Conservation (phyloP, 768 basidiomycete genomes). For the Panellus pusillus region DNA sequence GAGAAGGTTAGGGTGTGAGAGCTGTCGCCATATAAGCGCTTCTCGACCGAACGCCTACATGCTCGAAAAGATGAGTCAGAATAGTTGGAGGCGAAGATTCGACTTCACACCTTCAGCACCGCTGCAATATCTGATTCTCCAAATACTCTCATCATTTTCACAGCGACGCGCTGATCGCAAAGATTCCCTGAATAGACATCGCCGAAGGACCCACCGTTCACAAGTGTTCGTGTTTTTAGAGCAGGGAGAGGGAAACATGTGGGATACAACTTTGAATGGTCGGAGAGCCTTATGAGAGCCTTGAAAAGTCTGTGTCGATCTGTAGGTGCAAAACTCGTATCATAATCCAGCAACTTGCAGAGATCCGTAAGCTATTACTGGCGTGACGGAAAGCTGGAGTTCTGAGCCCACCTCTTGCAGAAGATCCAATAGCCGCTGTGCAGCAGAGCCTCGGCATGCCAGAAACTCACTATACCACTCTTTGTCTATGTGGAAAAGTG, state of each 20-base stretch:
- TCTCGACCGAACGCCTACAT: conserved; percentile 15
- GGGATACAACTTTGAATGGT: conserved; percentile 5
- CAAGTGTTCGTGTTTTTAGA: background rate
- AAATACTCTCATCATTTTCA: conserved; percentile 18
- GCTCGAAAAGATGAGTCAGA: background rate
- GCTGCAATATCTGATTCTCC: conserved; percentile 5
- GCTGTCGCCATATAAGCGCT: conserved; percentile 22
- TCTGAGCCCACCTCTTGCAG: conserved; percentile 10
- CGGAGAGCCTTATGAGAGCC: conserved; percentile 13
- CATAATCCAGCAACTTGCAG: conserved; percentile 11
- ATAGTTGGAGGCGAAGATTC: background rate
- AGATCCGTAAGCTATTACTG: background rate
- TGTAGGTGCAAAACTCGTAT: background rate
- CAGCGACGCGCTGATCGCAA: conserved; percentile 6
- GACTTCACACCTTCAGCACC: conserved; percentile 5
- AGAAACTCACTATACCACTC: conserved; percentile 4
- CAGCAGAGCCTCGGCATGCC: background rate
- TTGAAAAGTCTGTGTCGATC: background rate
- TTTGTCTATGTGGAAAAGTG: background rate
- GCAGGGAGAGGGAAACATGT: conserved; percentile 11
- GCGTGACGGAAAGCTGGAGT: background rate
- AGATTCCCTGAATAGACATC: conserved; percentile 14
- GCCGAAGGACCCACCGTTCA: conserved; percentile 13
- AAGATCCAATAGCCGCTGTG: conserved; percentile 9
- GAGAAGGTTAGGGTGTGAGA: conserved; percentile 24